Evolutionary conservation across 805 yeast species (phyloP), one percentile per base, ranked within the genome.

Genomic region (Wickerhamiella sorbophila): DNA sequence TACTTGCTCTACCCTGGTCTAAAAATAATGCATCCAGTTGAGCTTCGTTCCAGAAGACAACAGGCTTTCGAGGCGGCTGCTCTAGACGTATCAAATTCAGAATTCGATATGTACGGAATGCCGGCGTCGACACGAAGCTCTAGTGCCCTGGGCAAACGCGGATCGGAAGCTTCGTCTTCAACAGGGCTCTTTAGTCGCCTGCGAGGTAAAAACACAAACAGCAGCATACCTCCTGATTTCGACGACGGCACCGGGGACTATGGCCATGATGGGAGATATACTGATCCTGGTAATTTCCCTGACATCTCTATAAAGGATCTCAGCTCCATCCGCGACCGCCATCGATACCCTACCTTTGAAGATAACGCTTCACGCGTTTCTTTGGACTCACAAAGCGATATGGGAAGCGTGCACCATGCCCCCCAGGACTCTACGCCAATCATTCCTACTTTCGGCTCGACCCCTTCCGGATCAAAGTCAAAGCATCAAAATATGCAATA

Each of bases 341-440:
- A 57, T 42, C 46, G 64, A 18, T 59, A 60, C 47, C 63, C 64
- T 1, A 47, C 55, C 16, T 33, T 51, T 16, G 48, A 41, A 38
- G 49, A 47, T 33, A 44, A 44, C 39, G 36, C 39, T 3, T 39
- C 40, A 22, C 6, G 29, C 6, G 29, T 24, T 12, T 18, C 36
- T 19, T 12, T 19, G 32, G 29, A 33, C 16, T 14, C 43, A 35
- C n/a, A 31, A n/a, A 31, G 33, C 33, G 33, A 31, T 12, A n/a
- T 16, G 5, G 29, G 31, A 16, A 31, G 33, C 19, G 50, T 49
- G 18, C 45, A 61, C 6, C 48, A 62, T 16, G 52, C 55, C 59
- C 51, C 58, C 6, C 51, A 58, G 40, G 64, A 60, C 45, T 52
- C 64, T 5, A 54, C 64, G 21, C 64, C 64, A 17, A 47, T 60